Evolutionary conservation across 176 grass and related monocot genomes (phyloP), one percentile per base, ranked within the genome.

Genomic region (Bothriochloa decipiens): DNA sequence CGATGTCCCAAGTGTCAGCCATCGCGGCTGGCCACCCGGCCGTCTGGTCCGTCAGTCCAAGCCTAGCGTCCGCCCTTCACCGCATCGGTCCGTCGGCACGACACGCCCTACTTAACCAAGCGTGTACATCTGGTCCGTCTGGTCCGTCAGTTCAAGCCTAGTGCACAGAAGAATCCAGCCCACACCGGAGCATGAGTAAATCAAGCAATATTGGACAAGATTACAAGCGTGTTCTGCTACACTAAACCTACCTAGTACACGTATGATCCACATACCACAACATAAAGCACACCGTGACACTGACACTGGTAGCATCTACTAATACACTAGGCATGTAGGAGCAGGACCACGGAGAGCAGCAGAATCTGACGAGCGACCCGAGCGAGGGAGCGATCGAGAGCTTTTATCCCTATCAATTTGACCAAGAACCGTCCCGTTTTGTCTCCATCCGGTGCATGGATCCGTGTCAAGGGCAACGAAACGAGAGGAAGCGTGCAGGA

Each of bases 331-430:
- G 66, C 35, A 69, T 9, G 1, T 27, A 45, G 26, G 7, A 22
- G 2, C 23, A 88, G 87, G 87, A 84, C 45, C 75, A 79, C 74
- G 25, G 41, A 32, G 36, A 32, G 29, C 29, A 32, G 68, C 18
- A 73, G 67, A 89, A 88, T 78, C 81, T 42, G 46, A 13, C 46
- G 7, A 6, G 5, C 7, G 7, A 1, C 4, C 46, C 45, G 12
- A 46, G 45, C 45, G 43, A 52, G 49, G 0, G 47, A 52, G 79
- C 27, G 46, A 3, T 2, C 2, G 37, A 39, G 37, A 39, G 4
- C 6, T 39, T 7, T 82, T 76, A 42, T 81, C 37, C 25, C 46
- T 75, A 75, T 20, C 55, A 79, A 79, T 84, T 88, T 88, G 86
- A 88, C 86, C 81, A 84, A 0, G 53, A 73, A 79, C 4, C 55